Conservation (phyloP, 2,329 filamentous ascomycete genomes). For the Xylogone sp. region DNA sequence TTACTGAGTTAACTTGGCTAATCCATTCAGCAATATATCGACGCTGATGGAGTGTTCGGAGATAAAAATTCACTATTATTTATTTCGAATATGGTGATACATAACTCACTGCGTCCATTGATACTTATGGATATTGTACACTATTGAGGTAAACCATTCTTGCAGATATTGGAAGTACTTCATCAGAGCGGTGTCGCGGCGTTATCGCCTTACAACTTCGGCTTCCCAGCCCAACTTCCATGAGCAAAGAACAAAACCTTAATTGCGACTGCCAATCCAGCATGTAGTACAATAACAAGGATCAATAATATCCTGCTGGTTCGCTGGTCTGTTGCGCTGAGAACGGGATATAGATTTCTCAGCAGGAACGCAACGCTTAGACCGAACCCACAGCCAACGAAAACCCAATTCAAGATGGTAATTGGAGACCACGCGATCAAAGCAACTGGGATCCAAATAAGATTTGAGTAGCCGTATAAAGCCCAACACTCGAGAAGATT, state of each 20-base stretch:
- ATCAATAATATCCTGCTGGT: constrained; percentile 85
- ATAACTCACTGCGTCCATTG: no score
- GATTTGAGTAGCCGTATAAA: constrained; percentile 91
- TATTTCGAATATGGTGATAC: no score
- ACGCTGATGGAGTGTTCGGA: no score
- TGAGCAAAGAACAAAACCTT: constrained; percentile 96
- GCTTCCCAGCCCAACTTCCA: constrained; percentile 50
- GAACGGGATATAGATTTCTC: constrained; percentile 83
- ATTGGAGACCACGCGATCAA: constrained; percentile 87
- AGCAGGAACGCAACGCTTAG: constrained; percentile 80
- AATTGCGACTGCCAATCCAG: constrained; percentile 87
- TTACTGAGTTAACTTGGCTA: no score
- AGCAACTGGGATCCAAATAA: constrained; percentile 96
- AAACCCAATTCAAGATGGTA: constrained; percentile 85
- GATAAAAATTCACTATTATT: no score
- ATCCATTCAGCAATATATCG: no score
- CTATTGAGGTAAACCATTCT: background rate
- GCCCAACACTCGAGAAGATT: constrained; percentile 95
- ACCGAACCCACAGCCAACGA: constrained; percentile 82
- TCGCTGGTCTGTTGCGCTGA: constrained; percentile 89
- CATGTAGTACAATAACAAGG: constrained; percentile 79
- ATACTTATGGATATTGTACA: background rate
- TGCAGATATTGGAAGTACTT: background rate
- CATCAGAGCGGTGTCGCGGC: background rate
- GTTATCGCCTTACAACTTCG: background rate